Evolutionary conservation across 352 stramenopile genomes (phyloP).

Genomic region (Pythium aphanidermatum): DNA sequence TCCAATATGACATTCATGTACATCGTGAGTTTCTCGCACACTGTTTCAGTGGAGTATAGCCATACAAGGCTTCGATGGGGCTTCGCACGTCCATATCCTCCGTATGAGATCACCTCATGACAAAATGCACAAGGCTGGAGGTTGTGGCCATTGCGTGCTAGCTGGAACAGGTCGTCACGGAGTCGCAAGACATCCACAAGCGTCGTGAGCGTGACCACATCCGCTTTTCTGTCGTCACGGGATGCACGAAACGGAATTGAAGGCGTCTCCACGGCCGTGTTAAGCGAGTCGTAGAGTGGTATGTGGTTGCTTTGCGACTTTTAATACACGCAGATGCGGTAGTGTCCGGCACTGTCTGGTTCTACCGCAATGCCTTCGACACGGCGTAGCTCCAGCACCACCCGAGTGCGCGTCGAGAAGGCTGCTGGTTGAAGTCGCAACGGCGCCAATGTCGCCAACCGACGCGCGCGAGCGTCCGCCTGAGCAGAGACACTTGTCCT

Average conservation of each 20-base stretch:
- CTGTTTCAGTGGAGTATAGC: slow-evolving; percentile 2
- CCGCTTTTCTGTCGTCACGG: too few relatives aligned
- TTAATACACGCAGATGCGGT: neutral
- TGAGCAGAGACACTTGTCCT: neutral
- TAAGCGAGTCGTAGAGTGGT: slow-evolving; percentile 1
- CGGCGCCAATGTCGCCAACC: slow-evolving; percentile 3
- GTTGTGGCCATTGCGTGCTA: neutral
- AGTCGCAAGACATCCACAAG: slow-evolving; percentile 1
- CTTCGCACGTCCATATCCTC: slow-evolving; percentile 9
- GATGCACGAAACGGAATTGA: too few relatives aligned
- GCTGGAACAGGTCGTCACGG: slow-evolving; percentile 5
- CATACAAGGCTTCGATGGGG: slow-evolving; percentile 4
- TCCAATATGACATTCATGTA: slow-evolving; percentile 4
- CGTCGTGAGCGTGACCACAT: neutral
- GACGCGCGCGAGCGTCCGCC: neutral
- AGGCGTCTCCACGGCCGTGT: too few relatives aligned
- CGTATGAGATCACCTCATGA: slow-evolving; percentile 5
- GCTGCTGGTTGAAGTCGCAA: neutral
- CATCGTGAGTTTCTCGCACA: slow-evolving; percentile 3
- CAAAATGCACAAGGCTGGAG: slow-evolving; percentile 10
- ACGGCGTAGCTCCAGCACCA: neutral
- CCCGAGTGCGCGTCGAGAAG: slow-evolving; percentile 5
- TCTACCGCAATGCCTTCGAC: slow-evolving; percentile 5
- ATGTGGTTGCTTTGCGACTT: slow-evolving; percentile 7
- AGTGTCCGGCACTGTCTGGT: neutral